Evolutionary conservation across 768 basidiomycete genomes (phyloP).

Genomic region (Sporobolomyces pararoseus): DNA sequence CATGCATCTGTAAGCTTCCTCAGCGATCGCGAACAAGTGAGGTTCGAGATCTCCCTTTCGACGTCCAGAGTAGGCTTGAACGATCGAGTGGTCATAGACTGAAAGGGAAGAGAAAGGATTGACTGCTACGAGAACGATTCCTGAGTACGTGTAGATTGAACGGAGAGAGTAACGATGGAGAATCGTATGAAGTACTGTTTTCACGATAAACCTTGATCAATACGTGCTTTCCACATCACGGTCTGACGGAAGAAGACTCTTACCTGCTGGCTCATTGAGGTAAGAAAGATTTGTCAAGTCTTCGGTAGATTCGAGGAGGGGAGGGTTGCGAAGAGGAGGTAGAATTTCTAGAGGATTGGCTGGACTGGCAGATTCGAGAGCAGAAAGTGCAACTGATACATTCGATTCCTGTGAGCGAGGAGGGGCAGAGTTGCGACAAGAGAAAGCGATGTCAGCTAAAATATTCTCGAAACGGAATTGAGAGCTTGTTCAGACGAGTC

Average conservation of each 20-base stretch:
- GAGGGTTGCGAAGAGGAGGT: conserved; percentile 93
- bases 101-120: conserved; percentile 98
- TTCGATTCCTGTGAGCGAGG: conserved; percentile 42
- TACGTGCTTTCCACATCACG: no score
- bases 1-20: conserved; percentile 98
- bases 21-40: conserved; percentile 96
- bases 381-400: conserved; percentile 72
- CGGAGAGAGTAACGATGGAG: conserved; percentile 94
- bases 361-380: conserved; percentile 61
- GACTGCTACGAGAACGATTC: conserved; percentile 96
- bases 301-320: conserved; percentile 90
- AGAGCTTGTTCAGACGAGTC: neutral
- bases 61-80: conserved; percentile 90
- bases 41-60: conserved; percentile 93
- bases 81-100: conserved; percentile 93
- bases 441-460: neutral
- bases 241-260: conserved; percentile 38
- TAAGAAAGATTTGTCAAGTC: conserved; percentile 97
- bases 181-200: conserved; percentile 86
- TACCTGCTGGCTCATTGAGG: conserved; percentile 95
- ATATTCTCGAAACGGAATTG: neutral
- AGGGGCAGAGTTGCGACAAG: neutral
- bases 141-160: conserved; percentile 97
- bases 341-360: conserved; percentile 54
- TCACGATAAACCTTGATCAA: neutral